Conservation (phyloP, 1,139 yeast genomes). For the Pichia sp. region DNA sequence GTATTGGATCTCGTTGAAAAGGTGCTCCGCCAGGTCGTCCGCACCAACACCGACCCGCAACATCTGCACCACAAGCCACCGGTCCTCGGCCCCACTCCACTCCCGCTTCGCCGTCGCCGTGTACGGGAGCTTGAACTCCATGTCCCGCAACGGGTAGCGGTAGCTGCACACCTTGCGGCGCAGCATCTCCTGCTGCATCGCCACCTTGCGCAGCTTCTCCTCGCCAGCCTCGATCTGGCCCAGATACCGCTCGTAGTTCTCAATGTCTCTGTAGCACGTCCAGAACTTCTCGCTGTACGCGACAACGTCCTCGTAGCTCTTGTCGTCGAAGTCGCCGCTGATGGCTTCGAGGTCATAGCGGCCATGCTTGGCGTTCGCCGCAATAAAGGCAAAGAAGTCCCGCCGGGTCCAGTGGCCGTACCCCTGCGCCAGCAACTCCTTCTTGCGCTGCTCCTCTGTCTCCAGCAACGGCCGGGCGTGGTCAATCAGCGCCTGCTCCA, state of each 20-base stretch:
- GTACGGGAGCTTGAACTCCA: slow-evolving; percentile 52
- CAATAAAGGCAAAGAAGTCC: slow-evolving; percentile 66
- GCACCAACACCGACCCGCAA: slow-evolving; percentile 64
- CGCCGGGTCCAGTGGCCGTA: slow-evolving; percentile 66
- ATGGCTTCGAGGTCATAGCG: slow-evolving; percentile 59
- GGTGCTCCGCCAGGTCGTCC: slow-evolving; percentile 59
- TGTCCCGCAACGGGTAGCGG: slow-evolving; percentile 56
- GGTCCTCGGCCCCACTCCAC: slow-evolving; percentile 70
- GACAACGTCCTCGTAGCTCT: slow-evolving; percentile 62
- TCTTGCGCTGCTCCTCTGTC: slow-evolving; percentile 58
- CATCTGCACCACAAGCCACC: slow-evolving; percentile 61
- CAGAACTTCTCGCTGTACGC: slow-evolving; percentile 67
- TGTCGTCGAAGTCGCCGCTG: slow-evolving; percentile 60
- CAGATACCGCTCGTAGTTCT: slow-evolving; percentile 66
- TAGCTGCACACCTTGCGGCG: slow-evolving; percentile 60
- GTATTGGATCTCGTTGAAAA: slow-evolving; percentile 56
- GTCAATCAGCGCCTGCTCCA: slow-evolving; percentile 59
- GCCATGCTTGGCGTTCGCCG: slow-evolving; percentile 60
- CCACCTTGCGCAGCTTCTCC: slow-evolving; percentile 52
- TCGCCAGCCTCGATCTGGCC: slow-evolving; percentile 73
- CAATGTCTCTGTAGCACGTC: slow-evolving; percentile 59
- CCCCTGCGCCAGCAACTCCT: slow-evolving; percentile 52
- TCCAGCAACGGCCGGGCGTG: slow-evolving; percentile 64
- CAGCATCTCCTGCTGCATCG: slow-evolving; percentile 62
- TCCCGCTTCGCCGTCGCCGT: slow-evolving; percentile 30